A percentile compares a stretch with the other conserved stretches of the same genome.
These are phyloP conservation scores for Artemisia argyi DNA, from an alignment of 129 eudicot species.

Conservation along the genomic window DNA sequence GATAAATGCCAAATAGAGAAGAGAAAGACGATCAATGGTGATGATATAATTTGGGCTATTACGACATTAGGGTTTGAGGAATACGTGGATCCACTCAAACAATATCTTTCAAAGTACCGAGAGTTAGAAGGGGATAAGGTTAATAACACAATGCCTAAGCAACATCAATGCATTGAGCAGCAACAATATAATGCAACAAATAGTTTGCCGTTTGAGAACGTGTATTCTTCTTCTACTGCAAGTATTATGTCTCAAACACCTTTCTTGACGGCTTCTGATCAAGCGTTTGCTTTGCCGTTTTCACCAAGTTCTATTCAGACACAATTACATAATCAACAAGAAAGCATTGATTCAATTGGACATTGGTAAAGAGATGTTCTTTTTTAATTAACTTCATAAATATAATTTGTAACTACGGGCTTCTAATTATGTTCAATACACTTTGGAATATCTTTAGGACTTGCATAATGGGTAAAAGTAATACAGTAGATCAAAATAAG, in stretches of 20 bases:
- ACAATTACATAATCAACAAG: conserved; percentile 55
- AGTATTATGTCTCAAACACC: conserved; percentile 50
- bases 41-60: conserved; percentile 77
- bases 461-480: not conserved
- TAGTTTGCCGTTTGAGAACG: conserved; percentile 26
- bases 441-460: conserved; percentile 2
- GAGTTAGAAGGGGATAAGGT: conserved; percentile 69
- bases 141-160: conserved; percentile 48
- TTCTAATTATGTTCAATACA: conserved; percentile 3
- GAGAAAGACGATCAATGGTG: conserved; percentile 77
- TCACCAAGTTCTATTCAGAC: conserved; percentile 52
- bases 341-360: conserved; percentile 55
- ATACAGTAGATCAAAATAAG: not conserved
- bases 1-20: conserved; percentile 82
- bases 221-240: conserved; percentile 52
- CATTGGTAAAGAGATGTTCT: conserved; percentile 49
- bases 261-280: conserved; percentile 45
- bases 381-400: conserved; percentile 22
- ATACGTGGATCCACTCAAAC: conserved; percentile 64
- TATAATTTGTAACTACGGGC: conserved; percentile 20
- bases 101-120: conserved; percentile 60
- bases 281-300: conserved; percentile 49
- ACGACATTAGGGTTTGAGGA: conserved; percentile 79
- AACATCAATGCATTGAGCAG: conserved; percentile 45
- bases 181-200: conserved; percentile 25